Evolutionary conservation across 2,329 filamentous ascomycete genomes (phyloP).

Genomic region (Claviceps maximensis): DNA sequence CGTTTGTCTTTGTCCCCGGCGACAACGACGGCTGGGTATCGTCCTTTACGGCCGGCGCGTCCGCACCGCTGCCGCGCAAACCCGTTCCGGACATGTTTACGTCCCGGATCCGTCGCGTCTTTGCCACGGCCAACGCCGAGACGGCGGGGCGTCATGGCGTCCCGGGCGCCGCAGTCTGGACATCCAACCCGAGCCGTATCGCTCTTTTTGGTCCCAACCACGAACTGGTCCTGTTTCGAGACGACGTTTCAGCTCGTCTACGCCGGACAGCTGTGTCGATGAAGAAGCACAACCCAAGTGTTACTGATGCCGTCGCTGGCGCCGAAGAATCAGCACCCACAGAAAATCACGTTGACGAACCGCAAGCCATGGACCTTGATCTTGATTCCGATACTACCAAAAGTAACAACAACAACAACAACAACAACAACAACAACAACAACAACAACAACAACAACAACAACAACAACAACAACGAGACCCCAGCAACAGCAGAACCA

Average conservation of each 20-base stretch:
- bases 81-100: conserved; percentile 82
- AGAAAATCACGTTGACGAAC: conserved; percentile 10
- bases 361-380: conserved; percentile 20
- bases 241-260: conserved; percentile 71
- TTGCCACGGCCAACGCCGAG: conserved; percentile 66
- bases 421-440: conserved; percentile 5
- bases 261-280: conserved; percentile 65
- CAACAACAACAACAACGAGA: conserved; percentile 11
- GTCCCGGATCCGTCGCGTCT: conserved; percentile 66
- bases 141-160: conserved; percentile 34
- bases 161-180: conserved; percentile 59
- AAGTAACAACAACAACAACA: conserved; percentile 11
- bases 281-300: conserved; percentile 32
- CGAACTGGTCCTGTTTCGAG: conserved; percentile 76
- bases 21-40: conserved; percentile 98
- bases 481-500: conserved; percentile 5
- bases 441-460: conserved; percentile 1
- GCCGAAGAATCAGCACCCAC: conserved; percentile 13
- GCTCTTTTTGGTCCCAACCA: conserved; percentile 77
- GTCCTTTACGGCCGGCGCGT: conserved; percentile 64
- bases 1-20: conserved; percentile 86
- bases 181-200: conserved; percentile 72
- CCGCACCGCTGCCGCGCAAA: conserved; percentile 55
- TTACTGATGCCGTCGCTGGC: conserved; percentile 12
- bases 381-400: conserved; percentile 27